Base-by-base conservation (phyloP, 306 rosid genomes). In the Lupinus albus region DNA sequence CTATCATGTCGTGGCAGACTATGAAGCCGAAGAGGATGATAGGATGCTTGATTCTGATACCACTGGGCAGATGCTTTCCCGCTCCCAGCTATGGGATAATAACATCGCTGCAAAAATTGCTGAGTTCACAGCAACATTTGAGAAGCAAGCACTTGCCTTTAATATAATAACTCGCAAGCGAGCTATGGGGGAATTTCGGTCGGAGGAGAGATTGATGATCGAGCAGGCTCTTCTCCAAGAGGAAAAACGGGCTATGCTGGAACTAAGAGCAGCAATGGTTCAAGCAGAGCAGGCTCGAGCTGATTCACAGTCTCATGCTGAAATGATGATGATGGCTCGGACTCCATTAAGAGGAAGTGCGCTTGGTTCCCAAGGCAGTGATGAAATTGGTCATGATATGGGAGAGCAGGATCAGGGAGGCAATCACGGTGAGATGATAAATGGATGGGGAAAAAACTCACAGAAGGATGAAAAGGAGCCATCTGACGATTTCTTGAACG, bases 21-120 rank as follows among this genome's bases (percentile, higher is more conserved):
- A 93, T 76, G 98, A 93, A 70, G 98, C 96, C 5, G 97, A 93
- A 81, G 98, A 93, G 83, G 98, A 93, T 70, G 97, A 93, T 70
- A 85, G 98, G 79, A 89, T 93, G 64, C 97, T 93, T 0, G 97
- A 93, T 84, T 88, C 97, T 68, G 97, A 93, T 77, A 87, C 91
- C 21, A 89, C 96, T 2, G 98, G 98, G 61, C 89, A 83, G 74
- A 74, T 93, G 83, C 94, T 87, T 41, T 93, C 98, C 12, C 89
- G 98, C 61, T 89, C 96, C 39, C 98, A 93, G 78, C 98, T 89
- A 75, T 93, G 98, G 98, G 98, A 93, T 79, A 92, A 88, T 46
- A 93, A 89, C 73, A 90, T 93, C 73, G 72, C 91, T 64, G 91
- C 94, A 67, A 93, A 93, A 79, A 88, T 93, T 62, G 87, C 96